These are phyloP conservation scores for Whalleya microplaca DNA, from an alignment of 2,329 filamentous ascomycete genomes.

Conservation along the genomic window DNA sequence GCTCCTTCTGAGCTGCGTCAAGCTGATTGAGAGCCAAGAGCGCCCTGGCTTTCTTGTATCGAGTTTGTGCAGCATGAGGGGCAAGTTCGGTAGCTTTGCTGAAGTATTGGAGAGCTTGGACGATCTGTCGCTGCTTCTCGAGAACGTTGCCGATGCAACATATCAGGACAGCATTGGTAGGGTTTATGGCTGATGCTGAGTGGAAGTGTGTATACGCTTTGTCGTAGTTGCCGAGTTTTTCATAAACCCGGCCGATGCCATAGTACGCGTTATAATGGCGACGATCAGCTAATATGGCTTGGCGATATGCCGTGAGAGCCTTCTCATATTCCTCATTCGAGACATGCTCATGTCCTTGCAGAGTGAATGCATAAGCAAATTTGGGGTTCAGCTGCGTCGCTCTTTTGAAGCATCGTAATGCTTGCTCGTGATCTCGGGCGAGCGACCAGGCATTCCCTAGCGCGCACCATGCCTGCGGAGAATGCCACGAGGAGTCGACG, in stretches of 20 bases:
- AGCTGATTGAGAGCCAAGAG: constrained; percentile 76
- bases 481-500: constrained; percentile 83
- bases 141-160: constrained; percentile 90
- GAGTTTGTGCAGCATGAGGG: constrained; percentile 78
- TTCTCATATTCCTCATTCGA: constrained; percentile 98
- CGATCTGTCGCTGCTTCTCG: constrained; percentile 84
- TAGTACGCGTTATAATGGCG: constrained; percentile 99
- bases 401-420: constrained; percentile 90
- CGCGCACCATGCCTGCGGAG: constrained; percentile 94
- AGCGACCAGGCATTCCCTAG: constrained; percentile 94
- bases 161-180: constrained; percentile 88
- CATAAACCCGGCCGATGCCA: constrained; percentile 80
- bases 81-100: constrained; percentile 80
- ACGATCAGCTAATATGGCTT: constrained; percentile 81
- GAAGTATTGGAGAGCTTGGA: constrained; percentile 80
- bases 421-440: constrained; percentile 90
- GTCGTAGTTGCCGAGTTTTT: constrained; percentile 88
- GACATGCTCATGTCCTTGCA: constrained; percentile 95
- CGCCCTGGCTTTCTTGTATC: constrained; percentile 91
- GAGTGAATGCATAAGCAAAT: constrained; percentile 93
- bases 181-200: constrained; percentile 86
- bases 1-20: constrained; percentile 75
- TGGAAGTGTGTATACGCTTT: constrained; percentile 92
- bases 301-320: constrained; percentile 83
- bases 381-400: constrained; percentile 88